Percentiles rank a stretch among this genome's conserved stretches.
Evolutionary conservation across 1,284 basidiomycete species (phyloP).

Genomic region (Cystobasidiaceae sp.): DNA sequence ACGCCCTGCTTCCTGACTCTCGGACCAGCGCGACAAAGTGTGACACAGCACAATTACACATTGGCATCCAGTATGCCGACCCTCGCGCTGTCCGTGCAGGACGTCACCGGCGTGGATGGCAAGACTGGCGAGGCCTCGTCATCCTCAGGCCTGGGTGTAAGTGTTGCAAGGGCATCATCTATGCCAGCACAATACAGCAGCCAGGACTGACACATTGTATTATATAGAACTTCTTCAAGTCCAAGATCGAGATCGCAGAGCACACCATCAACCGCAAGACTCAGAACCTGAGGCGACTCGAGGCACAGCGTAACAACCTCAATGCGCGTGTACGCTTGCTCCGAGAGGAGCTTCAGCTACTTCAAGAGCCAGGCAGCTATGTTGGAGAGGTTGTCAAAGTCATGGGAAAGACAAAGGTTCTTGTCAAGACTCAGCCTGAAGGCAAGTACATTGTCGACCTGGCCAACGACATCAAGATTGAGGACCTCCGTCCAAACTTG

Average conservation of each 20-base stretch:
- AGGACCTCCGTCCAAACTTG: conserved; percentile 73
- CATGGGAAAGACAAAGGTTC: conserved; percentile 98
- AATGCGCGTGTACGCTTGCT: conserved; percentile 90
- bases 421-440: conserved; percentile 93
- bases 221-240: conserved; percentile 67
- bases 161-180: not conserved
- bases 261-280: conserved; percentile 92
- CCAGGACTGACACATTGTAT: not conserved
- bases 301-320: conserved; percentile 92
- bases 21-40: no score
- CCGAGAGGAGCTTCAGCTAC: conserved; percentile 85
- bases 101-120: conserved; percentile 8
- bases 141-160: conserved; percentile 23
- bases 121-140: conserved; percentile 8
- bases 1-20: no score
- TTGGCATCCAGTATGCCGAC: conserved; percentile 8
- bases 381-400: conserved; percentile 97
- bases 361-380: conserved; percentile 95
- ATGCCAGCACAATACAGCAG: not conserved
- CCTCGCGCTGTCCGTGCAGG: conserved; percentile 12
- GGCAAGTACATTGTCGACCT: conserved; percentile 71
- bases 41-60: not conserved
- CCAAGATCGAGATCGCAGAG: conserved; percentile 90
- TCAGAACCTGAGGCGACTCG: conserved; percentile 88
- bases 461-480: conserved; percentile 78